A percentile compares a stretch with the other conserved stretches of the same genome.
phyloP scores from a whole-genome alignment of 768 basidiomycete species.

The Wakefieldia striispora region DNA sequence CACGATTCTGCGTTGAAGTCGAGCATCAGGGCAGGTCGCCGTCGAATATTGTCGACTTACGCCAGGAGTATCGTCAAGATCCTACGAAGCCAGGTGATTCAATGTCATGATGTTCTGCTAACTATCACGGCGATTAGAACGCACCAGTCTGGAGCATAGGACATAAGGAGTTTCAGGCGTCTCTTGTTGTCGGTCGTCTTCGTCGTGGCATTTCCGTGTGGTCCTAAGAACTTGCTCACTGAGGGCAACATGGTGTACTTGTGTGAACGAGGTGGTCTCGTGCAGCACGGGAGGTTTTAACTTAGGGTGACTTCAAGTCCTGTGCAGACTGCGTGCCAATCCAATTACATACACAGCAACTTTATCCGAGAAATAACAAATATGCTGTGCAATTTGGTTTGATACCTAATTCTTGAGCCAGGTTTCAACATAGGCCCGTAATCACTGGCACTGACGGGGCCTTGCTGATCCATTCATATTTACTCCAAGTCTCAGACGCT shows the following conservation, averaged over 20 bases:
- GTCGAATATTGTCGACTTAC: slow-evolving; percentile 38
- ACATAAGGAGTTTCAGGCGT: slow-evolving; percentile 46
- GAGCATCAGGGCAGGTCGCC: background rate
- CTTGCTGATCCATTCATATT: too few relatives aligned
- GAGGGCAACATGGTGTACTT: slow-evolving; percentile 13
- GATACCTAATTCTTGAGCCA: too few relatives aligned
- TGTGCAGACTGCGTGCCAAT: too few relatives aligned
- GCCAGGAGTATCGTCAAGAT: slow-evolving; percentile 61
- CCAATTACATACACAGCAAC: too few relatives aligned
- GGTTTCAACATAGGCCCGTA: too few relatives aligned
- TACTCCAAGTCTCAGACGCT: too few relatives aligned
- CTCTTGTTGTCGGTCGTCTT: slow-evolving; percentile 26
- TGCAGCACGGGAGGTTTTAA: background rate
- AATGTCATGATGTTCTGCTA: background rate
- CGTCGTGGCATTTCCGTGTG: slow-evolving; percentile 4
- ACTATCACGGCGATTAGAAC: slow-evolving; percentile 14
- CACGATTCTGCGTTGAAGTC: slow-evolving; percentile 39
- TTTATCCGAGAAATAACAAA: too few relatives aligned
- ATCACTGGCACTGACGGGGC: too few relatives aligned
- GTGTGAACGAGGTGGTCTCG: background rate
- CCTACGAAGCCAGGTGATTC: slow-evolving; percentile 40
- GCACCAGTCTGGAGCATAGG: slow-evolving; percentile 79
- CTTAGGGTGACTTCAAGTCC: background rate
- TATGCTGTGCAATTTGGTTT: too few relatives aligned
- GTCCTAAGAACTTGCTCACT: slow-evolving; percentile 5